Evolutionary conservation across 371 early-diverging fungal species (phyloP), one percentile per base, ranked within the genome.

Genomic region (Circinella umbellata): DNA sequence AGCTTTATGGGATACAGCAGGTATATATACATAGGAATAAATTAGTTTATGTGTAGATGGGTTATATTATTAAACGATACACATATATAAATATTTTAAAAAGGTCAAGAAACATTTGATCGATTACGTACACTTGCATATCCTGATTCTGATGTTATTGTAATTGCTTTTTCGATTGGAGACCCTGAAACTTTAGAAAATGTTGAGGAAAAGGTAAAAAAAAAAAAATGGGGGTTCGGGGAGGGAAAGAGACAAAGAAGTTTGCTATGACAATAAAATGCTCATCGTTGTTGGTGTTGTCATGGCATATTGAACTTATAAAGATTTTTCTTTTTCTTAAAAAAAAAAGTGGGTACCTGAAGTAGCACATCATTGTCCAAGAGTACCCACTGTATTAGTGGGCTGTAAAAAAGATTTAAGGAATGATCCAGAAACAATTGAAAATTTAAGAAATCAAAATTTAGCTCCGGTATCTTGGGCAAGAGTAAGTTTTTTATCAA

Each of bases 101-200:
- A n/a, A n/a, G 70, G 95, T 27, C 97, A 97, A 79, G 97, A 97
- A 80, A 95, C 95, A 73, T 97, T 94, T 79, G 96, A 97, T 78
- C 92, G 94, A 49, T 84, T 97, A 67, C 89, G 97, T 17, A 93
- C 94, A 17, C 86, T 97, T 49, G 92, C 94, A 54, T 97, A 96
- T 79, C 94, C 95, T 20, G 95, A 95, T 72, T 89, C 96, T 10
- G 93, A 97, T 76, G 94, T 94, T 42, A 89, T 96, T 73, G 78
- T 97, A 66, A 90, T 97, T 71, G 93, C 93, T 75, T 95, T 92
- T 80, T 89, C 92, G 35, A 75, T 94, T 48, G 92, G 90, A 72
- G 86, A 87, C 51, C 95, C 95, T 37, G 91, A 93, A 63, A 91
- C 92, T 63, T 89, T 94, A 60, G 95, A 94, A 75, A 96, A 96